Conservation (phyloP, 2,329 filamentous ascomycete genomes). For the Rachicladosporium sp. region DNA sequence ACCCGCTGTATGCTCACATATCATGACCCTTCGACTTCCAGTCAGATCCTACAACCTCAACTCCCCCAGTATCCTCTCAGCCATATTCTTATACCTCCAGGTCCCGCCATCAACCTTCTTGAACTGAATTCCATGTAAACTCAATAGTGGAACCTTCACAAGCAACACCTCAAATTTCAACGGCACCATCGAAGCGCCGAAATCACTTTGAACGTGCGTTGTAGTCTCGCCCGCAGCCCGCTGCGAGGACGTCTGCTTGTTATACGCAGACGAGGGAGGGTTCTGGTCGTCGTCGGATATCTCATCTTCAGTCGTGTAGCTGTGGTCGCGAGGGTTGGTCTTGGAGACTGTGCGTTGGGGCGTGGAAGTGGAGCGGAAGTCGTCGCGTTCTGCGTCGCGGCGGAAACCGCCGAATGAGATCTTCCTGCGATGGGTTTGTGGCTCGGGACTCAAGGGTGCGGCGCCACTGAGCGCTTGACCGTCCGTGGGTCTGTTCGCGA, state of each 20-base stretch:
- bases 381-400: slow-evolving; percentile 50
- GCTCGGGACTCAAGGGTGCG: slow-evolving; percentile 36
- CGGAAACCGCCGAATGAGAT: slow-evolving; percentile 73
- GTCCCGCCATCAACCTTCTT: slow-evolving; percentile 92
- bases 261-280: slow-evolving; percentile 5
- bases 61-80: slow-evolving; percentile 83
- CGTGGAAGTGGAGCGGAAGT: slow-evolving; percentile 29
- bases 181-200: slow-evolving; percentile 63
- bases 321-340: slow-evolving; percentile 48
- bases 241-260: slow-evolving; percentile 5
- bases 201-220: slow-evolving; percentile 81
- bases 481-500: slow-evolving; percentile 40
- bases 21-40: too few relatives aligned
- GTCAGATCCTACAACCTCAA: slow-evolving; percentile 35
- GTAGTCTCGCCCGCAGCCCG: slow-evolving; percentile 72
- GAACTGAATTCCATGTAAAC: slow-evolving; percentile 91
- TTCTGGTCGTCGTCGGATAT: slow-evolving; percentile 18
- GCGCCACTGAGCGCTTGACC: slow-evolving; percentile 41
- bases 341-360: slow-evolving; percentile 23
- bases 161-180: slow-evolving; percentile 93
- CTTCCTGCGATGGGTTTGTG: slow-evolving; percentile 40
- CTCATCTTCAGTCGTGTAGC: slow-evolving; percentile 52
- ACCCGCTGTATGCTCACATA: too few relatives aligned
- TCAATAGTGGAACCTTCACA: slow-evolving; percentile 89
- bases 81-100: slow-evolving; percentile 98